Percentiles rank a stretch among this genome's conserved stretches.
Evolutionary conservation across 371 early-diverging fungal species (phyloP).

Genomic region (Apophysomyces ossiformis): DNA sequence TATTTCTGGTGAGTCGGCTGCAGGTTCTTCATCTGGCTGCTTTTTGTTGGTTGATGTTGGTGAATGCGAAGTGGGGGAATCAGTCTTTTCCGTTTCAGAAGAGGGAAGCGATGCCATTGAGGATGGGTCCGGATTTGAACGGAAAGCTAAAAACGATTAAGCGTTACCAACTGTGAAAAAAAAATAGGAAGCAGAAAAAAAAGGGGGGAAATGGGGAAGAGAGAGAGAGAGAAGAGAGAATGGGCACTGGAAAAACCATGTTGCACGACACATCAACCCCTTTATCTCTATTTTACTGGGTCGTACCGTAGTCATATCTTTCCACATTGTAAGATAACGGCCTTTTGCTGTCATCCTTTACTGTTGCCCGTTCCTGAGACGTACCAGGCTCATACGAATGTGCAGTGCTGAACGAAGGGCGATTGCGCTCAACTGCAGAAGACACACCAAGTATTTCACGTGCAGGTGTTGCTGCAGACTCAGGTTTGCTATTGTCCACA

Average conservation of each 20-base stretch:
- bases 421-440: constrained; percentile 7
- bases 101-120: constrained; percentile 12
- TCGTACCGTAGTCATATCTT: too few relatives aligned
- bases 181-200: background rate
- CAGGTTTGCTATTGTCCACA: constrained; percentile 2
- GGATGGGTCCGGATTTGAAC: background rate
- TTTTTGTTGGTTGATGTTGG: constrained; percentile 9
- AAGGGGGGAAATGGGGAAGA: background rate
- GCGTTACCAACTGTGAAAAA: background rate
- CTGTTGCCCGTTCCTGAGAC: too few relatives aligned
- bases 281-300: too few relatives aligned
- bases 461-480: background rate
- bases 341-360: too few relatives aligned
- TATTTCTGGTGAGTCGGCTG: constrained; percentile 15
- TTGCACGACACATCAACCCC: too few relatives aligned
- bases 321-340: too few relatives aligned
- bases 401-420: too few relatives aligned
- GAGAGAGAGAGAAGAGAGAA: constrained; percentile 2
- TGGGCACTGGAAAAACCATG: too few relatives aligned
- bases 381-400: too few relatives aligned
- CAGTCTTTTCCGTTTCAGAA: constrained; percentile 7
- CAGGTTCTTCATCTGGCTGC: constrained; percentile 3
- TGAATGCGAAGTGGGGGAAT: background rate
- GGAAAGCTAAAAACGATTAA: background rate
- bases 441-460: constrained; percentile 12